A percentile compares a stretch with the other conserved stretches of the same genome.
These are phyloP conservation scores for Aspergillus candidus DNA, from an alignment of 2,329 filamentous ascomycete genomes.

Conservation along the genomic window DNA sequence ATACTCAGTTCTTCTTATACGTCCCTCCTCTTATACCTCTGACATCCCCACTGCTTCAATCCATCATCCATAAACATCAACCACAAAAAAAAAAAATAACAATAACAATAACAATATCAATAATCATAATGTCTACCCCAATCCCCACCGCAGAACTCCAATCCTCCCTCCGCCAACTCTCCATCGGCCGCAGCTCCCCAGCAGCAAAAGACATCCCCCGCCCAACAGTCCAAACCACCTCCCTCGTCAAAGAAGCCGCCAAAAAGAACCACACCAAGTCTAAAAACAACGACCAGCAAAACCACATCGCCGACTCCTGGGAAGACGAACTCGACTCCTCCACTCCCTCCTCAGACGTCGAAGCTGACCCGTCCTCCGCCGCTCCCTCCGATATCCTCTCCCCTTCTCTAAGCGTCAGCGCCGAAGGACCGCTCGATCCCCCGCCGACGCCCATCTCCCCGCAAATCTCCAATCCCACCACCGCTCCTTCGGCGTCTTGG, in stretches of 20 bases:
- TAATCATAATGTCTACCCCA: slow-evolving; percentile 14
- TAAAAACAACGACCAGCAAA: slow-evolving; percentile 26
- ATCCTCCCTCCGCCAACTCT: slow-evolving; percentile 26
- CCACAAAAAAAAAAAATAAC: background rate
- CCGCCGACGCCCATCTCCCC: slow-evolving; percentile 63
- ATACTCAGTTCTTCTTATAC: too few relatives aligned
- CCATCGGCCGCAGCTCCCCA: slow-evolving; percentile 25
- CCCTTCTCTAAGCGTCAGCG: slow-evolving; percentile 21
- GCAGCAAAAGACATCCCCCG: slow-evolving; percentile 24
- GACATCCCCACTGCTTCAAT: too few relatives aligned
- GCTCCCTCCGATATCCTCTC: slow-evolving; percentile 16
- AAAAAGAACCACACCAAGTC: slow-evolving; percentile 5
- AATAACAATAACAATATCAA: background rate
- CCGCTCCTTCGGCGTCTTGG: slow-evolving; percentile 11
- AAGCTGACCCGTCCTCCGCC: slow-evolving; percentile 2
- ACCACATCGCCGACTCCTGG: slow-evolving; percentile 66
- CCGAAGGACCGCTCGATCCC: slow-evolving; percentile 45
- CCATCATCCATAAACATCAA: background rate
- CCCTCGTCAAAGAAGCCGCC: background rate
- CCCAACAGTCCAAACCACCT: slow-evolving; percentile 10
- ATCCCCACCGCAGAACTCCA: slow-evolving; percentile 23
- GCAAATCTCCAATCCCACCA: slow-evolving; percentile 24
- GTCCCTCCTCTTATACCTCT: too few relatives aligned
- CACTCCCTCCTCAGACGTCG: slow-evolving; percentile 33
- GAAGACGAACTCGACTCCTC: slow-evolving; percentile 61